A percentile compares a stretch with the other conserved stretches of the same genome.
Evolutionary conservation across 2,329 filamentous ascomycete species (phyloP).

Genomic region (Rutstroemia sp.): DNA sequence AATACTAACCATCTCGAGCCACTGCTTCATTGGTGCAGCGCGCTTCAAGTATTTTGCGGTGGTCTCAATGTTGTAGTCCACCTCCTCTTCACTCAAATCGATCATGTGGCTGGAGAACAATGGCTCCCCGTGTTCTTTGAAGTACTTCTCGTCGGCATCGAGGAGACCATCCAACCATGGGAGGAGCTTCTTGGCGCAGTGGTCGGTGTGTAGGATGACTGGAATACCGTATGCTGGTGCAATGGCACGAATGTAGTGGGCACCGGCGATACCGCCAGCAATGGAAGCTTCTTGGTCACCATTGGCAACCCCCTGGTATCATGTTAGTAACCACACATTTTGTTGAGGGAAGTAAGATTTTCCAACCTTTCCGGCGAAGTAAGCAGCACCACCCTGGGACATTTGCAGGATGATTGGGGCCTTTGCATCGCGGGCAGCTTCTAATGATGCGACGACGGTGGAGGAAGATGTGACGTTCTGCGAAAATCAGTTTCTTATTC

Average conservation of each 20-base stretch:
- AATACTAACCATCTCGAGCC: slow-evolving; percentile 83
- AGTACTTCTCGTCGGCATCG: slow-evolving; percentile 88
- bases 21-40: slow-evolving; percentile 94
- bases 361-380: slow-evolving; percentile 75
- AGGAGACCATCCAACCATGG: slow-evolving; percentile 97
- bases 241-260: slow-evolving; percentile 86
- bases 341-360: not conserved
- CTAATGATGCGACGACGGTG: slow-evolving; percentile 76
- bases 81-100: slow-evolving; percentile 85
- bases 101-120: slow-evolving; percentile 99
- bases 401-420: slow-evolving; percentile 88
- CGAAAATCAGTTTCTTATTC: slow-evolving; percentile 2
- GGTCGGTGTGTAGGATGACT: slow-evolving; percentile 92
- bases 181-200: slow-evolving; percentile 98
- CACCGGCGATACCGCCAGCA: slow-evolving; percentile 77
- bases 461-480: slow-evolving; percentile 91
- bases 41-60: slow-evolving; percentile 92
- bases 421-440: slow-evolving; percentile 90
- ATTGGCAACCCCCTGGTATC: slow-evolving; percentile 63
- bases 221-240: slow-evolving; percentile 84
- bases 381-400: slow-evolving; percentile 88
- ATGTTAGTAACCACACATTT: slow-evolving; percentile 9
- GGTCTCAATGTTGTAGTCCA: slow-evolving; percentile 85
- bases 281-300: slow-evolving; percentile 81
- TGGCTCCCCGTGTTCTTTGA: slow-evolving; percentile 87